phyloP scores from a whole-genome alignment of 192 early-diverging fungal genomes.

The Dissophora ornata region DNA sequence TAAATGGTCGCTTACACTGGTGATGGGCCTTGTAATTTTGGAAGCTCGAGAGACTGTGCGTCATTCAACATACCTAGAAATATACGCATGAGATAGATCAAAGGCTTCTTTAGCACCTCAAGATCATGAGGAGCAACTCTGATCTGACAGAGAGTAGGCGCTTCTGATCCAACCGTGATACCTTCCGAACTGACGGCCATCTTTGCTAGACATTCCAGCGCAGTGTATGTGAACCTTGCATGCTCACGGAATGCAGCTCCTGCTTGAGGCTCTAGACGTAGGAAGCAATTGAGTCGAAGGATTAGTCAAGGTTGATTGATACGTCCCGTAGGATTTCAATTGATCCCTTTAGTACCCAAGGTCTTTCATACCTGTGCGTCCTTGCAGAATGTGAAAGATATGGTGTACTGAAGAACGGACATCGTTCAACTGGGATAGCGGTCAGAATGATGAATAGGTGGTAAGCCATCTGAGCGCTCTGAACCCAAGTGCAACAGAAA shows the following conservation, averaged over 20 bases:
- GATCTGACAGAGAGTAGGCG: too few relatives aligned
- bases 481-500: too few relatives aligned
- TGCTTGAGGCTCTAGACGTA: conserved; percentile 24
- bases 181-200: conserved; percentile 36
- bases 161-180: neutral
- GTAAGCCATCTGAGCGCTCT: neutral
- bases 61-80: conserved; percentile 34
- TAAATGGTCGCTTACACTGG: conserved; percentile 24
- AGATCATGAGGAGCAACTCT: too few relatives aligned
- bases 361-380: conserved; percentile 30
- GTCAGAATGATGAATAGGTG: too few relatives aligned
- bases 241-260: conserved; percentile 38
- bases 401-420: conserved; percentile 46
- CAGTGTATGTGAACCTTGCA: conserved; percentile 39
- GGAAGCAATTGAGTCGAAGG: too few relatives aligned
- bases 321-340: too few relatives aligned
- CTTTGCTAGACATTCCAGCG: conserved; percentile 35
- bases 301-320: too few relatives aligned
- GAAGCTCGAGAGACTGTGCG: conserved; percentile 33
- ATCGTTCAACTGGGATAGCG: conserved; percentile 28
- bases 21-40: conserved; percentile 42
- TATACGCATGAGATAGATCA: neutral
- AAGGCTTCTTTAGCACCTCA: too few relatives aligned
- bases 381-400: conserved; percentile 43
- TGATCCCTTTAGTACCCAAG: too few relatives aligned